A percentile compares a stretch with the other conserved stretches of the same genome.
Evolutionary conservation across 1,284 basidiomycete genomes (phyloP).

Genomic region (Wallemia ichthyophaga): DNA sequence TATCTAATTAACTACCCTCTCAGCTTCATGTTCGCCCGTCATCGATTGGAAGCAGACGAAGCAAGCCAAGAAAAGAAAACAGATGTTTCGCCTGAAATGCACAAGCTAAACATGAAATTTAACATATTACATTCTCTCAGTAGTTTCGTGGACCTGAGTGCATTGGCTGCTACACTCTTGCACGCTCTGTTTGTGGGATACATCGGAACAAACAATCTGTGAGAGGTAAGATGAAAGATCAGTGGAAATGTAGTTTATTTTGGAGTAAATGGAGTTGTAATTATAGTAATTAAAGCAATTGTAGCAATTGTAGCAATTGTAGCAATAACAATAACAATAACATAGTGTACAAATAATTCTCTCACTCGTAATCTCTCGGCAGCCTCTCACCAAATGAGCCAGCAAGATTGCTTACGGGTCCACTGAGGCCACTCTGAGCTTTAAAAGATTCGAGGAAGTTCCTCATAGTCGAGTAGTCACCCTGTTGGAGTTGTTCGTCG

Average conservation of each 20-base stretch:
- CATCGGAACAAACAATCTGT: neutral
- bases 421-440: conserved; percentile 51
- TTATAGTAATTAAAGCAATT: no score
- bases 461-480: conserved; percentile 69
- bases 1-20: no score
- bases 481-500: conserved; percentile 17
- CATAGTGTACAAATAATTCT: no score
- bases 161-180: neutral
- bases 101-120: neutral
- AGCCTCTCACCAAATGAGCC: conserved; percentile 32
- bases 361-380: neutral
- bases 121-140: neutral
- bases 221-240: no score
- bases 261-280: no score
- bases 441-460: conserved; percentile 86
- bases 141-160: neutral
- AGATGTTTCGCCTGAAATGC: neutral
- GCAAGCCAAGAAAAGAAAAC: no score
- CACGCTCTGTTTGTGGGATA: neutral
- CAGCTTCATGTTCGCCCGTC: no score
- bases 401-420: conserved; percentile 60
- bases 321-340: no score
- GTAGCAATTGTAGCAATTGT: no score
- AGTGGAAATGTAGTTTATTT: no score
- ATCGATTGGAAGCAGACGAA: no score